Evolutionary conservation across 1,284 basidiomycete species (phyloP), one percentile per base, ranked within the genome.

Genomic region (Leccinum subspadiceum): DNA sequence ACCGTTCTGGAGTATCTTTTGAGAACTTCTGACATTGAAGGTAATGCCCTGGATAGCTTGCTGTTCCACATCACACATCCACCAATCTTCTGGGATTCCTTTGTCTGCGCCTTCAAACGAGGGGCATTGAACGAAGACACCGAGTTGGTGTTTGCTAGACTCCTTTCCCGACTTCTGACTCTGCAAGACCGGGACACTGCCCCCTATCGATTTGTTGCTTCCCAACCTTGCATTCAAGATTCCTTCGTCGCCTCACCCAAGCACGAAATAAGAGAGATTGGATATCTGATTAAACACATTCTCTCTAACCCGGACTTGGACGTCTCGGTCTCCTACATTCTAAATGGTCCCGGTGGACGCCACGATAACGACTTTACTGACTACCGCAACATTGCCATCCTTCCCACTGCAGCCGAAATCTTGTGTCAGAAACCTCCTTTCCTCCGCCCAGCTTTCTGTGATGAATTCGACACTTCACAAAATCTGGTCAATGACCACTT

Each of bases 331-430:
- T 54, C 61, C 41, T 57, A 63, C 4, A 57, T 60, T 31, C 60
- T 58, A 13, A 63, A 65, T 48, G 73, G 69, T 3, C 78, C 86
- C 1, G 86, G 86, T 0, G 86, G 86, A 3, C 76, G 87, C 2
- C 87, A 89, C 60, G 84, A 86, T 65, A 88, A 89, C 60, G 86
- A 89, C 65, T 81, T 81, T 59, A 66, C 67, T 0, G 78, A 87
- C 59, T 87, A 82, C 63, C 78, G 78, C 5, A 60, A 79, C 22
- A 83, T 88, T 12, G 68, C 80, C 15, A 83, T 89, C 37, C 73
- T 86, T 4, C 87, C 87, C 0, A 86, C 86, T 0, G 76, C 81
- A 0, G 81, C 84, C 46, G 87, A 89, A 65, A 75, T 88, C n/a
- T 61, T 62, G 3, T 84, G 75, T 46, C 70, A 53, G 4, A 76